phyloP scores from a whole-genome alignment of 768 basidiomycete species.

The Russula compacta region DNA sequence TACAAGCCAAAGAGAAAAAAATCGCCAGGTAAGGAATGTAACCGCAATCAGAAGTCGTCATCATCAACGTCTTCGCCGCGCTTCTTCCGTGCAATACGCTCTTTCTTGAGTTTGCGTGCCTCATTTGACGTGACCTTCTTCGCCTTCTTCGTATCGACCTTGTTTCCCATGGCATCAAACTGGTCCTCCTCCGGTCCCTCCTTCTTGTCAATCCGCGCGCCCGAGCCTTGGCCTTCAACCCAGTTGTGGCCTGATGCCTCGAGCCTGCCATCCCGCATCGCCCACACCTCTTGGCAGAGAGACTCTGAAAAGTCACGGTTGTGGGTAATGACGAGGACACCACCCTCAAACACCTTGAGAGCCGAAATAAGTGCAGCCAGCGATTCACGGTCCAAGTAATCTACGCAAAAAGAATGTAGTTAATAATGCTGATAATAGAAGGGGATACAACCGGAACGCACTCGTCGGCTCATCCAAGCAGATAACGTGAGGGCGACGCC shows the following conservation, averaged over 20 bases:
- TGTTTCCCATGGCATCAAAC: slow-evolving; percentile 99
- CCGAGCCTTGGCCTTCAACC: slow-evolving; percentile 98
- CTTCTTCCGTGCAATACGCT: slow-evolving; percentile 86
- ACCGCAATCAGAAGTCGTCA: slow-evolving; percentile 36
- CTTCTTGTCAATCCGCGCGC: slow-evolving; percentile 89
- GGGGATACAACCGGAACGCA: slow-evolving; percentile 28
- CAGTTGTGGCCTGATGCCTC: slow-evolving; percentile 99
- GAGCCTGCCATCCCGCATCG: slow-evolving; percentile 94
- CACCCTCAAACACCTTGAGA: slow-evolving; percentile 95
- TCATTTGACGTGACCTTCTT: slow-evolving; percentile 83
- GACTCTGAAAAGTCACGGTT: slow-evolving; percentile 99
- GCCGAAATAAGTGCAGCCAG: slow-evolving; percentile 98
- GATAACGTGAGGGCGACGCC: slow-evolving; percentile 97
- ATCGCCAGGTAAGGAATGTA: neutral
- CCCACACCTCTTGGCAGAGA: slow-evolving; percentile 97
- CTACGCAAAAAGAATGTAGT: slow-evolving; percentile 29
- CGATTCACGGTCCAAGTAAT: slow-evolving; percentile 99
- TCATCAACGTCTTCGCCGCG: slow-evolving; percentile 66
- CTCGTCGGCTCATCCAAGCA: slow-evolving; percentile 96
- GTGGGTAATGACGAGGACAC: slow-evolving; percentile 97
- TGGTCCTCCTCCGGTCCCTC: slow-evolving; percentile 83
- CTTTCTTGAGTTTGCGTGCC: slow-evolving; percentile 92
- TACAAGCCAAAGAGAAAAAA: neutral
- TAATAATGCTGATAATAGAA: neutral
- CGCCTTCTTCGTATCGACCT: slow-evolving; percentile 73